Conservation (phyloP, 371 early-diverging fungal species). For the Apophysomyces trapeziformis region DNA sequence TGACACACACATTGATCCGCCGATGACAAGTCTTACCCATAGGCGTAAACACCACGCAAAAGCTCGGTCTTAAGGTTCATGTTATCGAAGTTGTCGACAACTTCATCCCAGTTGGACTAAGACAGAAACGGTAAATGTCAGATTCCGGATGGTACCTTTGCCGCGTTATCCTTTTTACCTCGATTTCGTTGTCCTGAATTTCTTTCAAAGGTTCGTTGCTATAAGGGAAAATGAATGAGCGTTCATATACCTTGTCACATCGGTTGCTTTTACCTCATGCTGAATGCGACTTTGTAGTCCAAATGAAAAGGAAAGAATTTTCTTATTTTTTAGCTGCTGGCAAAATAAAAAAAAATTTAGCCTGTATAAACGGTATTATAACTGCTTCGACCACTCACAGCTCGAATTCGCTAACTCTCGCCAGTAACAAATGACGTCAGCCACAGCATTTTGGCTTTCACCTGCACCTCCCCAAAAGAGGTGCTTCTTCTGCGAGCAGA, state of each 20-base stretch:
- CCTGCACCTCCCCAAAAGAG: no score
- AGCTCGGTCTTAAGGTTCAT: constrained; percentile 85
- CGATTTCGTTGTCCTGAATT: constrained; percentile 32
- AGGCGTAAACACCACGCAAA: constrained; percentile 89
- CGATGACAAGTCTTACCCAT: constrained; percentile 61
- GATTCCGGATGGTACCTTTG: not conserved
- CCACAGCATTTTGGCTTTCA: no score
- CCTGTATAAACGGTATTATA: not conserved
- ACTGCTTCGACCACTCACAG: not conserved
- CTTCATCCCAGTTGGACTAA: constrained; percentile 78
- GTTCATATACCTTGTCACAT: not conserved
- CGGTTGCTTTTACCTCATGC: not conserved
- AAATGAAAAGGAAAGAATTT: constrained; percentile 10
- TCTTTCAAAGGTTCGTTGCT: constrained; percentile 38
- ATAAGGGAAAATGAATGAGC: not conserved
- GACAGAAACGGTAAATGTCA: constrained; percentile 14
- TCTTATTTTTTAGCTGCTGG: not conserved
- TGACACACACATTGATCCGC: not conserved
- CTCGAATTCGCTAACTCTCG: no score
- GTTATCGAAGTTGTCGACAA: constrained; percentile 82
- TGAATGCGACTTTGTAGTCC: constrained; percentile 10
- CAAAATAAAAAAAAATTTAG: constrained; percentile 11
- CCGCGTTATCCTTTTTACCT: constrained; percentile 15
- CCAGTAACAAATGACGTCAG: no score
- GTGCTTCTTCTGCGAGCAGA: no score